These are phyloP conservation scores for Boletus rubescentipes DNA, from an alignment of 768 basidiomycete species.

Conservation along the genomic window DNA sequence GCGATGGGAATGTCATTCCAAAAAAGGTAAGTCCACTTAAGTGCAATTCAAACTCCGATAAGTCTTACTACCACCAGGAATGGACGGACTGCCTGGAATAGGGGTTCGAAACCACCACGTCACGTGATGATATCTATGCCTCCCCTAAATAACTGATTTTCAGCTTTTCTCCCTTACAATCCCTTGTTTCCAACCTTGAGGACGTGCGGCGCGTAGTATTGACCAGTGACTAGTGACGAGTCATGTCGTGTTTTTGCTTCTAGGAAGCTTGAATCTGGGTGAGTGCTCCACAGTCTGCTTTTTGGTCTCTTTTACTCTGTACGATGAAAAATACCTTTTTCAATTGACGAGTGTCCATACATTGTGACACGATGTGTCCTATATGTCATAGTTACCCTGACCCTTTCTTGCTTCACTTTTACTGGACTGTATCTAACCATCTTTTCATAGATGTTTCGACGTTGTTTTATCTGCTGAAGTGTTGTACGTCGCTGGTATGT, in stretches of 20 bases:
- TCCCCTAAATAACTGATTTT: constrained; percentile 11
- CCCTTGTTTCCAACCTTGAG: not conserved
- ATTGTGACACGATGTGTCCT: constrained; percentile 51
- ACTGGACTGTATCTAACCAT: constrained; percentile 7
- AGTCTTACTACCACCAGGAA: too few relatives aligned
- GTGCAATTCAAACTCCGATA: too few relatives aligned
- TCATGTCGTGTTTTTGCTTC: too few relatives aligned
- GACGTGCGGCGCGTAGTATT: not conserved
- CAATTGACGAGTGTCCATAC: constrained; percentile 47
- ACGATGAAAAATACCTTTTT: constrained; percentile 56
- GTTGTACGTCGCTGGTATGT: constrained; percentile 5
- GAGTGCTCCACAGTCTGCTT: not conserved
- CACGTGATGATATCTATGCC: not conserved
- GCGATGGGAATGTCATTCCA: too few relatives aligned
- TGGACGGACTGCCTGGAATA: too few relatives aligned
- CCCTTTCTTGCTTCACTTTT: constrained; percentile 37
- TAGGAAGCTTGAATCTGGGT: not conserved
- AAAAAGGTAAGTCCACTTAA: too few relatives aligned
- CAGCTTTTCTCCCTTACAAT: not conserved
- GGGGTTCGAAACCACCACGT: too few relatives aligned
- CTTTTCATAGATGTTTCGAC: not conserved
- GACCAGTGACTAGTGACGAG: too few relatives aligned
- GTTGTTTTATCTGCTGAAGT: not conserved
- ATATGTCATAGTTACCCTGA: constrained; percentile 96
- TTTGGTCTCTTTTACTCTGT: not conserved